Base-by-base conservation (phyloP, 179 eudicot genomes). In the Drosera spatulata region DNA sequence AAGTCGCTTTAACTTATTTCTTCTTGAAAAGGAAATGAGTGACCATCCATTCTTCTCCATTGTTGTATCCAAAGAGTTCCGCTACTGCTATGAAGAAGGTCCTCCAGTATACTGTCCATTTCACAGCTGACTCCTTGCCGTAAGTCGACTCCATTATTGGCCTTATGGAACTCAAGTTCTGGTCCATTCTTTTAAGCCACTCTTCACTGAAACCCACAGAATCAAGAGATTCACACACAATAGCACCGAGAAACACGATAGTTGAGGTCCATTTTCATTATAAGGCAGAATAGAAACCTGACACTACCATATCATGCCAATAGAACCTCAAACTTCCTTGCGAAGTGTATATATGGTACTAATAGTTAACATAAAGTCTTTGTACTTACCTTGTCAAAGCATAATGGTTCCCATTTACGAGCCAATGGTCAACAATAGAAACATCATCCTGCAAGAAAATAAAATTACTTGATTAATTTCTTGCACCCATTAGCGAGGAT, bases 31-130 rank as follows among this genome's bases (percentile, higher is more conserved):
- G 81, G 81, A 81, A 78, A 73, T 78, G 91, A 3, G 91, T 66
- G 51, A 93, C 99, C 99, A 93, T 89, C 99, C 97, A 93, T 77
- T 93, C 99, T 68, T 93, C 91, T 7, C 99, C 99, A 58, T 90
- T 66, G 61, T 81, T 86, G 85, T 93, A 93, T 43, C 78, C 86
- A 44, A 86, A 89, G 9, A 93, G 77, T 67, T 93, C 99, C 1
- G 97, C 97, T 66, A 90, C 97, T 56, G 95, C 73, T 11, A 93
- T 86, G 82, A 89, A 93, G 74, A 86, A 89, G 12, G 99, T 86
- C 73, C 99, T 75, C 99, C 99, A 93, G 57, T 93, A 93, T 33
- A 80, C 99, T 1, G 85, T 81, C 99, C 99, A 93, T 69, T 93
- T 93, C 39, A 78, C 68, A 2, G 95, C 88, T 48, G 82, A 85